Conservation (phyloP, 768 basidiomycete species). For the Plicaturopsis crispa region DNA sequence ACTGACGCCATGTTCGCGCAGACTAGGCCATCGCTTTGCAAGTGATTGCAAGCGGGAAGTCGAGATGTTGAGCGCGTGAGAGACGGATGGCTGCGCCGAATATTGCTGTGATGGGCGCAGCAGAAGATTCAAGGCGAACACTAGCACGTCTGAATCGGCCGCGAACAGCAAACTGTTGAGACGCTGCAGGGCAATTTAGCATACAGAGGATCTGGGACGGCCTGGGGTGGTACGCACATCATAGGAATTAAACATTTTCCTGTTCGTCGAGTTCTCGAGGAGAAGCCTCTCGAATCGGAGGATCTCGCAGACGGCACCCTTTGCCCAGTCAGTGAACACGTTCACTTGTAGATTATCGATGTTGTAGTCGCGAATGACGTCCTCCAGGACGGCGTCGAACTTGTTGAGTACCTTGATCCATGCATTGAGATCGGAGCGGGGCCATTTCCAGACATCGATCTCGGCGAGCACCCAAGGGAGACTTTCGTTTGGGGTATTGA, state of each 20-base stretch:
- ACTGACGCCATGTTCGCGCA: slow-evolving; percentile 74
- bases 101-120: slow-evolving; percentile 95
- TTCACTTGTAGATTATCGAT: slow-evolving; percentile 80
- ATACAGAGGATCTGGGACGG: slow-evolving; percentile 6
- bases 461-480: slow-evolving; percentile 58
- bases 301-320: slow-evolving; percentile 72
- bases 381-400: slow-evolving; percentile 85
- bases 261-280: slow-evolving; percentile 95
- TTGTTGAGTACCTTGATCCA: slow-evolving; percentile 97
- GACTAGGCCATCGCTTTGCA: slow-evolving; percentile 76
- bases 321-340: slow-evolving; percentile 67
- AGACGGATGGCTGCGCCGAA: slow-evolving; percentile 78
- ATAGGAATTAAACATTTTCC: slow-evolving; percentile 94
- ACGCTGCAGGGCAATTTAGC: slow-evolving; percentile 48
- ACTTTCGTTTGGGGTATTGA: slow-evolving; percentile 61
- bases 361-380: slow-evolving; percentile 75
- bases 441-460: slow-evolving; percentile 87
- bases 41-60: slow-evolving; percentile 77
- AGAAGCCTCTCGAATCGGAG: slow-evolving; percentile 84
- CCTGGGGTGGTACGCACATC: slow-evolving; percentile 82
- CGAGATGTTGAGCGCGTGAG: slow-evolving; percentile 75
- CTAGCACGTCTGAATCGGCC: slow-evolving; percentile 83
- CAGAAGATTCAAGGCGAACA: slow-evolving; percentile 75
- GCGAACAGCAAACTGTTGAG: slow-evolving; percentile 83
- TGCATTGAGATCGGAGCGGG: slow-evolving; percentile 91